A percentile compares a stretch with the other conserved stretches of the same genome.
phyloP scores from a whole-genome alignment of 805 yeast species.

The Wickerhamomyces sydowiorum region DNA sequence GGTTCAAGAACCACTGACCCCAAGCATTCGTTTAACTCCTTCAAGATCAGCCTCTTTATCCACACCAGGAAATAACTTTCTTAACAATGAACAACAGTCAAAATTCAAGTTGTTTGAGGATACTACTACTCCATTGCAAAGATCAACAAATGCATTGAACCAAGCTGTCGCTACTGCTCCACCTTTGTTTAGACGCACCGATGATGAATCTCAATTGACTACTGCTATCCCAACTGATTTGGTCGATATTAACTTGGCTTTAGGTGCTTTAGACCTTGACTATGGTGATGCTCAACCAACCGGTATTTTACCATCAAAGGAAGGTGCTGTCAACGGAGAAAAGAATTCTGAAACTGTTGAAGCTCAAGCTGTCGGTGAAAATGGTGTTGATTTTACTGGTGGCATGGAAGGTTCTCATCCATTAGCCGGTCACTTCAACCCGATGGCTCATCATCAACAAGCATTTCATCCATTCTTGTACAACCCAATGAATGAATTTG shows the following conservation, averaged over 20 bases:
- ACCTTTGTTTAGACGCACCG: slow-evolving; percentile 16
- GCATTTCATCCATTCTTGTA: slow-evolving; percentile 20
- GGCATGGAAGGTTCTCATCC: slow-evolving; percentile 1
- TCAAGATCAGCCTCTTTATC: slow-evolving; percentile 12
- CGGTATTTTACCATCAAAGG: slow-evolving; percentile 7
- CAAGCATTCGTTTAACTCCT: slow-evolving; percentile 10
- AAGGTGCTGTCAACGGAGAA: slow-evolving; percentile 3
- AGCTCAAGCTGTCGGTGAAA: not conserved
- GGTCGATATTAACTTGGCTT: slow-evolving; percentile 20
- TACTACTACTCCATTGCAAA: slow-evolving; percentile 18
- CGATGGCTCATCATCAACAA: slow-evolving; percentile 12
- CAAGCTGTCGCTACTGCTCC: slow-evolving; percentile 20
- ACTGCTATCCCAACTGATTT: slow-evolving; percentile 13
- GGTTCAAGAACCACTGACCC: slow-evolving; percentile 10
- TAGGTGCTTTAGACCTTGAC: slow-evolving; percentile 21
- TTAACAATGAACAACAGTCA: slow-evolving; percentile 7
- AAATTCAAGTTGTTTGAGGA: slow-evolving; percentile 17
- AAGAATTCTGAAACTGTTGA: too few relatives aligned
- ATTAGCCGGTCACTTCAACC: not conserved
- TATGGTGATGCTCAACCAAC: slow-evolving; percentile 10
- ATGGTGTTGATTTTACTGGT: slow-evolving; percentile 4
- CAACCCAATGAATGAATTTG: slow-evolving; percentile 21
- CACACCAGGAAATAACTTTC: slow-evolving; percentile 8
- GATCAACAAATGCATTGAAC: slow-evolving; percentile 14
- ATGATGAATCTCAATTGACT: slow-evolving; percentile 4